Evolutionary conservation across 371 early-diverging fungal species (phyloP).

Genomic region (Mucor irregularis): DNA sequence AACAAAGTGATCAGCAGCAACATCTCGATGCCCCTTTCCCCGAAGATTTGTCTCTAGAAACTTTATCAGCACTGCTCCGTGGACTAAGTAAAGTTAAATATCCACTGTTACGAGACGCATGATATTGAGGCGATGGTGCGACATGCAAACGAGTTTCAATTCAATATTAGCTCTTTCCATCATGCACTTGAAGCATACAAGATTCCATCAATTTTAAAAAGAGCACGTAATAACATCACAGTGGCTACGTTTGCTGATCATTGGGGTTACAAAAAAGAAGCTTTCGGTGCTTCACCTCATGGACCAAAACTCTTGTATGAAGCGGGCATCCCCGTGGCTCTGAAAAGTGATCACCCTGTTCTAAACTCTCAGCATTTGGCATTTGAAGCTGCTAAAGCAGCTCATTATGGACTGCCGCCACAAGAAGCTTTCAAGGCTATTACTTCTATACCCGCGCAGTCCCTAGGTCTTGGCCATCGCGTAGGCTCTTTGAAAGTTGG

Average conservation of each 20-base stretch:
- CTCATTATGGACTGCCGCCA: constrained; percentile 67
- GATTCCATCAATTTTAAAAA: constrained; percentile 66
- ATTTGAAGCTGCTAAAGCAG: constrained; percentile 74
- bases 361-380: constrained; percentile 66
- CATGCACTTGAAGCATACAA: constrained; percentile 82
- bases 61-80: constrained; percentile 68
- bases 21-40: constrained; percentile 60
- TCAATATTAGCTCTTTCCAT: constrained; percentile 77
- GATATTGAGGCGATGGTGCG: constrained; percentile 78
- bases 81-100: constrained; percentile 71
- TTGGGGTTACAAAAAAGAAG: constrained; percentile 79
- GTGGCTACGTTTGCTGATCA: constrained; percentile 70
- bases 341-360: constrained; percentile 84
- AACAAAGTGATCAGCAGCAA: not conserved
- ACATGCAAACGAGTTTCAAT: constrained; percentile 72
- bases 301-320: constrained; percentile 62
- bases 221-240: constrained; percentile 57
- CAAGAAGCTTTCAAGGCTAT: constrained; percentile 63
- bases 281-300: constrained; percentile 62
- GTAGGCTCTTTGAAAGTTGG: constrained; percentile 65
- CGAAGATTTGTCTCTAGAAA: constrained; percentile 59
- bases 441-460: constrained; percentile 71
- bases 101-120: constrained; percentile 74
- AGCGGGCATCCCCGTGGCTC: constrained; percentile 69
- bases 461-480: constrained; percentile 68